Evolutionary conservation across 1,139 yeast species (phyloP).

Genomic region (Diutina neorugosa): DNA sequence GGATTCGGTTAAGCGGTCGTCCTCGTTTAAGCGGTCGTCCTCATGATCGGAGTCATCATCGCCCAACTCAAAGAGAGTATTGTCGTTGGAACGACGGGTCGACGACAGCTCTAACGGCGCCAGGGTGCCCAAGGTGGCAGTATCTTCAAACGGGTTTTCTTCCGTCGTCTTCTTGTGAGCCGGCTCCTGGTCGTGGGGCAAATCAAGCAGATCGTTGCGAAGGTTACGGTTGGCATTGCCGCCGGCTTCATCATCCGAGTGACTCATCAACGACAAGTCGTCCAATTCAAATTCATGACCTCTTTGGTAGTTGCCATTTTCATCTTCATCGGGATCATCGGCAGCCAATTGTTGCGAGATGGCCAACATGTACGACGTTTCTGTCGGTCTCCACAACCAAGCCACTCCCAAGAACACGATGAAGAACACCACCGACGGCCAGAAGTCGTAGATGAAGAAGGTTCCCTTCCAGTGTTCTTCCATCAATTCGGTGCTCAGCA

Average conservation of each 20-base stretch:
- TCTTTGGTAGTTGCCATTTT: constrained; percentile 19
- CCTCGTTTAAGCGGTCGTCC: background rate
- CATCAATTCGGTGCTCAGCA: constrained; percentile 63
- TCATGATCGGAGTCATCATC: background rate
- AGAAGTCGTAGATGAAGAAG: constrained; percentile 80
- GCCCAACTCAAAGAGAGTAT: constrained; percentile 1
- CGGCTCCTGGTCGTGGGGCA: background rate
- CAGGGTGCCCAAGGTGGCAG: background rate
- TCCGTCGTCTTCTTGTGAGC: constrained; percentile 2
- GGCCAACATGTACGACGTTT: constrained; percentile 87
- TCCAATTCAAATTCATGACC: constrained; percentile 62
- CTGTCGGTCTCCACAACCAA: constrained; percentile 96
- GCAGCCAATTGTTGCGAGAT: constrained; percentile 89
- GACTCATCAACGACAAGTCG: constrained; percentile 53
- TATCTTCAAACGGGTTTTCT: background rate
- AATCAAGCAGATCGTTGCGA: background rate
- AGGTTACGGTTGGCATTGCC: background rate
- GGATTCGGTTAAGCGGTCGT: background rate
- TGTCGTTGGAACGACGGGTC: constrained; percentile 1
- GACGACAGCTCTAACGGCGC: background rate
- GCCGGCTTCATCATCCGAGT: constrained; percentile 27
- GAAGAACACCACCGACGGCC: constrained; percentile 89
- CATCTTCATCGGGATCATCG: constrained; percentile 33
- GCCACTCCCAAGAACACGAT: constrained; percentile 75
- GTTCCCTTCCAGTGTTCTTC: constrained; percentile 90